Percentiles rank a stretch among this genome's conserved stretches.
These are phyloP conservation scores for Amanita pallidorosea DNA, from an alignment of 768 basidiomycete species.

Conservation along the genomic window DNA sequence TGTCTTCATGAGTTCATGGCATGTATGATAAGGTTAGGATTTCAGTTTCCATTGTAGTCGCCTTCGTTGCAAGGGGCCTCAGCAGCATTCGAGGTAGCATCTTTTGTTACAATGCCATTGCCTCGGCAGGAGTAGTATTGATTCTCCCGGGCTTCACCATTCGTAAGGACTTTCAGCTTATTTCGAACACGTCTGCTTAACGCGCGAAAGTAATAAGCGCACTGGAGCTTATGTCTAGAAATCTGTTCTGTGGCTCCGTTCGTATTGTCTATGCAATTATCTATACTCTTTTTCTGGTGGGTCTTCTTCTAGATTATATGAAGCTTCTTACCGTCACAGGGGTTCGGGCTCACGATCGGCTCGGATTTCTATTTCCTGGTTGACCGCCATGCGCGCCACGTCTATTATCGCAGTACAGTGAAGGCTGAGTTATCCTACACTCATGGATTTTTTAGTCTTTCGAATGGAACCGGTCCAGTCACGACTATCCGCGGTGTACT, in stretches of 20 bases:
- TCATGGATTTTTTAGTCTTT: conserved; percentile 43
- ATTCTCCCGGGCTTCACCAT: conserved; percentile 85
- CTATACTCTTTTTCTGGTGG: conserved; percentile 71
- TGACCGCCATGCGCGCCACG: conserved; percentile 41
- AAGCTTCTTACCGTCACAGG: conserved; percentile 26
- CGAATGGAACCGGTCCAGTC: conserved; percentile 33
- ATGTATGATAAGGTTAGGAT: conserved; percentile 37
- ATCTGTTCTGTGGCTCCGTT: conserved; percentile 73
- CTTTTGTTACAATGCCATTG: conserved; percentile 87
- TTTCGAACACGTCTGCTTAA: neutral
- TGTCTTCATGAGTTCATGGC: neutral
- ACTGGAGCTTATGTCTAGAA: conserved; percentile 72
- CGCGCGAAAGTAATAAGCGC: conserved; percentile 56
- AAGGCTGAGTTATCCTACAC: conserved; percentile 29
- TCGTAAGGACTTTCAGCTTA: conserved; percentile 32
- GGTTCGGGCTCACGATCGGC: conserved; percentile 77
- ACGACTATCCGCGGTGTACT: conserved; percentile 31
- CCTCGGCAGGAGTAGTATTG: conserved; percentile 83
- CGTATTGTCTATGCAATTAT: conserved; percentile 81
- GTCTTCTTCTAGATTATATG: conserved; percentile 9
- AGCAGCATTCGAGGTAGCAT: conserved; percentile 63
- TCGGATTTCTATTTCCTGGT: conserved; percentile 72
- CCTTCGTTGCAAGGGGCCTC: conserved; percentile 70
- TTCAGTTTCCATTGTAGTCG: conserved; percentile 74
- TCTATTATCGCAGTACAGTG: conserved; percentile 37